phyloP scores from a whole-genome alignment of 208 protist genomes.

The Wallacemonas sp. region DNA sequence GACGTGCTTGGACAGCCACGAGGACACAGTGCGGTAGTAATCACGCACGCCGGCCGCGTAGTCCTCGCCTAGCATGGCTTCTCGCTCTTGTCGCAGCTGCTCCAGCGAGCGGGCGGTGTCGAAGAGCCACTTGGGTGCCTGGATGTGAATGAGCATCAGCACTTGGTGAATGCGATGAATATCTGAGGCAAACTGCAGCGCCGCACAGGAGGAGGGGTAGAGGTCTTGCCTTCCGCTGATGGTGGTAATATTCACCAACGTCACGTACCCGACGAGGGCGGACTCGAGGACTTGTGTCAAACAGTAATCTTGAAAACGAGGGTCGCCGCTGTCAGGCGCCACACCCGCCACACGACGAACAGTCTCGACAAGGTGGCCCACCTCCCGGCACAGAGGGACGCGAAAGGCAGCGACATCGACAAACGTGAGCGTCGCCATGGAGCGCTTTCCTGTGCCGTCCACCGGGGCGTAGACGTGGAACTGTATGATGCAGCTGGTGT shows the following conservation, averaged over 20 bases:
- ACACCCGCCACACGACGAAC: constrained; percentile 62
- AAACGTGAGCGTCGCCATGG: constrained; percentile 88
- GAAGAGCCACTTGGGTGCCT: constrained; percentile 76
- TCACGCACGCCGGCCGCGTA: constrained; percentile 73
- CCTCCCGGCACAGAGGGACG: constrained; percentile 57
- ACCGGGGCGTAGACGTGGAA: constrained; percentile 87
- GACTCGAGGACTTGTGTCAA: constrained; percentile 79
- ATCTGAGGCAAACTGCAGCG: constrained; percentile 60
- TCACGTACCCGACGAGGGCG: constrained; percentile 75
- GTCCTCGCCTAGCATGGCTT: constrained; percentile 48
- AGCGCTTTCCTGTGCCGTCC: constrained; percentile 57
- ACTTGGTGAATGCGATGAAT: constrained; percentile 78
- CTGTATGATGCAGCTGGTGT: constrained; percentile 82
- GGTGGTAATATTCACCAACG: constrained; percentile 79
- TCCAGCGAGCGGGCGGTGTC: constrained; percentile 68
- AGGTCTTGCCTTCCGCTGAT: constrained; percentile 77
- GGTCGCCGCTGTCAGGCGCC: constrained; percentile 42
- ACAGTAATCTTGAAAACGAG: constrained; percentile 50
- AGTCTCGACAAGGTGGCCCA: constrained; percentile 70
- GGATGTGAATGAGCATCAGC: constrained; percentile 79
- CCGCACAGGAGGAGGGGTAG: constrained; percentile 55
- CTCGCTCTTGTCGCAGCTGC: constrained; percentile 50
- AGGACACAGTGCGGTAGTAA: constrained; percentile 55
- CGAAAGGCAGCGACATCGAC: constrained; percentile 80
- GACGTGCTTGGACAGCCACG: constrained; percentile 65